Evolutionary conservation across 1,139 yeast genomes (phyloP).

Genomic region (Debaryomyces subglobosus): DNA sequence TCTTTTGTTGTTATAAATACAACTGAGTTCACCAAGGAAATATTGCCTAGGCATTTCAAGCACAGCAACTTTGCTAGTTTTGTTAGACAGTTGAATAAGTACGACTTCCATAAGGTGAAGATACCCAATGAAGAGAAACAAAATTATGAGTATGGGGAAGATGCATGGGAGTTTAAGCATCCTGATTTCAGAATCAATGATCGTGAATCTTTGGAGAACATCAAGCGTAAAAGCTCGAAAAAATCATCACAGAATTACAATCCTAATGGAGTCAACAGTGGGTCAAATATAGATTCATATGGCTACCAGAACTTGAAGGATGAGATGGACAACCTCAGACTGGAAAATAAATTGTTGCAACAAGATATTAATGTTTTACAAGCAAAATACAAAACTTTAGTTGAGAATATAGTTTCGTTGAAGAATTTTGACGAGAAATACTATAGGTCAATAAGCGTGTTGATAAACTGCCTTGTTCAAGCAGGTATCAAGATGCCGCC

Average conservation of each 20-base stretch:
- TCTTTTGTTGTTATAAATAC: slow-evolving; percentile 88
- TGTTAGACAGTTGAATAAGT: slow-evolving; percentile 92
- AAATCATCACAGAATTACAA: slow-evolving; percentile 17
- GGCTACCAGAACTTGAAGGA: slow-evolving; percentile 36
- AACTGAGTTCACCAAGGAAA: slow-evolving; percentile 82
- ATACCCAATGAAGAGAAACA: slow-evolving; percentile 56
- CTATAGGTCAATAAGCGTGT: slow-evolving; percentile 50
- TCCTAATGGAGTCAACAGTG: slow-evolving; percentile 8
- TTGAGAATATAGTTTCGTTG: slow-evolving; percentile 60
- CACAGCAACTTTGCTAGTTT: slow-evolving; percentile 93
- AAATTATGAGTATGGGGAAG: slow-evolving; percentile 67
- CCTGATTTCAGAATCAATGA: slow-evolving; percentile 81
- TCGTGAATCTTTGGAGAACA: slow-evolving; percentile 71
- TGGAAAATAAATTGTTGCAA: slow-evolving; percentile 43
- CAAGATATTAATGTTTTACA: slow-evolving; percentile 51
- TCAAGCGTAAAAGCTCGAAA: slow-evolving; percentile 69
- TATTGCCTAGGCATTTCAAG: slow-evolving; percentile 88
- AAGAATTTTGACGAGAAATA: slow-evolving; percentile 60
- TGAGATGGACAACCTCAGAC: slow-evolving; percentile 42
- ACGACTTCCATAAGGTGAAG: slow-evolving; percentile 94
- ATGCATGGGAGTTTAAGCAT: slow-evolving; percentile 94
- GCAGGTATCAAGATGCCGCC: slow-evolving; percentile 72
- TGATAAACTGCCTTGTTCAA: slow-evolving; percentile 52
- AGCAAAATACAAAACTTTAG: slow-evolving; percentile 63
- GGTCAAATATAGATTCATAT: slow-evolving; percentile 11